A percentile compares a stretch with the other conserved stretches of the same genome.
Conservation (phyloP, 306 rosid genomes). For the Acacia acuminata region DNA sequence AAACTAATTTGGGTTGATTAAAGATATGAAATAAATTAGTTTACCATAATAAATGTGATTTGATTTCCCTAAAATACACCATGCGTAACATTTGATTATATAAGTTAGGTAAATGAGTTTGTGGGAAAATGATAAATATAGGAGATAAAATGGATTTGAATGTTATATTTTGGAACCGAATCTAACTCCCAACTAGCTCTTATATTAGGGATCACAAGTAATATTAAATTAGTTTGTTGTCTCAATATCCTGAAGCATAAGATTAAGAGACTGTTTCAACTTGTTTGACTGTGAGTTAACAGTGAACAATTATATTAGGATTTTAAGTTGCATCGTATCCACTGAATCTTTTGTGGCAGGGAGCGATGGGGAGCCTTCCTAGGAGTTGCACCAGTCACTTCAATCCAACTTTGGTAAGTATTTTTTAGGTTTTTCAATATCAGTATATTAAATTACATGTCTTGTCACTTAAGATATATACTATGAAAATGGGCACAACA, state of each 20-base stretch:
- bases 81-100: no score
- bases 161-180: no score
- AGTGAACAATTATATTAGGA: neutral
- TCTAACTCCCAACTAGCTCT: no score
- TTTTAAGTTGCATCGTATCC: neutral
- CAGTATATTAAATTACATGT: neutral
- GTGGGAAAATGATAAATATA: no score
- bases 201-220: no score
- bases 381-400: conserved; percentile 42
- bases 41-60: no score
- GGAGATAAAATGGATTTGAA: no score
- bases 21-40: no score
- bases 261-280: neutral
- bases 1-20: no score
- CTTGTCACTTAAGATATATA: neutral
- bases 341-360: conserved; percentile 34
- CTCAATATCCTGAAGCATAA: neutral
- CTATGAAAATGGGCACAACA: neutral
- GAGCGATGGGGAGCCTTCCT: conserved; percentile 51
- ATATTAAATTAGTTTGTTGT: neutral
- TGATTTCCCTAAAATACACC: no score
- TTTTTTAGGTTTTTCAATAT: conserved; percentile 2
- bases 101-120: no score
- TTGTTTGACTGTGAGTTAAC: neutral
- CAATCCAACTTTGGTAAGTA: conserved; percentile 51